Evolutionary conservation across 2,329 filamentous ascomycete genomes (phyloP), one percentile per base, ranked within the genome.

Genomic region (Biscogniauxia mediterranea): DNA sequence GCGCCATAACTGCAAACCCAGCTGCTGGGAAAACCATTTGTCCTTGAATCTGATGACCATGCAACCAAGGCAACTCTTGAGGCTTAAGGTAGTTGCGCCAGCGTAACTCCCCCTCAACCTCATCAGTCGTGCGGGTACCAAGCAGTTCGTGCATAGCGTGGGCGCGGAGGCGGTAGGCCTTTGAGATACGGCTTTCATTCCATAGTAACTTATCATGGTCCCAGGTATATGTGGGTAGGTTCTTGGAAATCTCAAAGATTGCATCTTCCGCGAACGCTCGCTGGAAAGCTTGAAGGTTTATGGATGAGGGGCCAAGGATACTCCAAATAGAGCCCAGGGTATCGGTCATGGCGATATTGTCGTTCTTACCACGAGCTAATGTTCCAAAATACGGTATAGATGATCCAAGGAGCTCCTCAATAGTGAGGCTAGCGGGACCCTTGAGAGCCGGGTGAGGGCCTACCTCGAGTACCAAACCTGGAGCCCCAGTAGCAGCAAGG

Each of bases 361-460:
- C 61, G 38, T 59, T 56, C 9, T 28, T 32, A 13, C 57, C 61
- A 20, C 64, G 59, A 8, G 55, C 28, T 4, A 66, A 55, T 0
- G 54, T 50, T 9, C 62, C 62, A 52, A 26, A 54, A 53, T 64
- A 64, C 3, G 62, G 62, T 19, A 62, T 32, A 1, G 21, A 17
- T 9, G 28, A 7, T 11, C 60, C 59, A 7, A 23, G 6, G 17
- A 9, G 15, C 20, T 64, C 54, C 49, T 64, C 58, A 4, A 62
- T 62, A 1, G 38, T 55, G 3, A 42, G 50, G 6, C 19, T 51
- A 3, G 61, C 59, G 17, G 64, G 64, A 0, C 56, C 62, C 42
- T 66, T 66, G 17, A 64, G 53, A 5, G 64, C 64, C 38, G 64
- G 56, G 53, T 64, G 61, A 4, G 64, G 58, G 3, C 64, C 64